Percentiles rank a stretch among this genome's conserved stretches.
phyloP scores from a whole-genome alignment of 2,329 filamentous ascomycete genomes.

The Lasiodiplodia sp. region DNA sequence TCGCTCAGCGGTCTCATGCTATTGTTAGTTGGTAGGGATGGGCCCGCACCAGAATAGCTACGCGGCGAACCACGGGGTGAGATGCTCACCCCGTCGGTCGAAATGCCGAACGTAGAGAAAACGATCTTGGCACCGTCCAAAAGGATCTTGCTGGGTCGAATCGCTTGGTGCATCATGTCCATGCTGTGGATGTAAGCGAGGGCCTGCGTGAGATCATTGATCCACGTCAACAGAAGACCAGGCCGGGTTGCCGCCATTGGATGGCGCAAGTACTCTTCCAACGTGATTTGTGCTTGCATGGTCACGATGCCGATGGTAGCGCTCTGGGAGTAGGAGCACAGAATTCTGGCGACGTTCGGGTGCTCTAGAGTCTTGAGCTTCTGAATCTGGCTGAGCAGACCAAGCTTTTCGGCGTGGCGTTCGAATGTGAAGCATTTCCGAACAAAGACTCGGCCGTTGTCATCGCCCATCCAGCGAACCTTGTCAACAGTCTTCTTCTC shows the following conservation, averaged over 20 bases:
- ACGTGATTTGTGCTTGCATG: conserved; percentile 42
- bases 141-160: conserved; percentile 50
- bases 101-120: conserved; percentile 48
- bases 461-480: conserved; percentile 44
- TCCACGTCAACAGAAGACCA: conserved; percentile 48
- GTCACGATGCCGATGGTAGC: conserved; percentile 47
- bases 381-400: conserved; percentile 46
- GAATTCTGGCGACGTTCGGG: conserved; percentile 47
- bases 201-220: conserved; percentile 49
- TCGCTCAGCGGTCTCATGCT: conserved; percentile 39
- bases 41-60: conserved; percentile 40
- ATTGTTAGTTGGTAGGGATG: conserved; percentile 33
- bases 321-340: conserved; percentile 49
- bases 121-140: conserved; percentile 45
- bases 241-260: conserved; percentile 43
- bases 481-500: conserved; percentile 43
- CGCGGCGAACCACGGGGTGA: conserved; percentile 30
- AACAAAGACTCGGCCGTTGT: conserved; percentile 44
- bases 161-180: conserved; percentile 46
- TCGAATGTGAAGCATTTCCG: conserved; percentile 48
- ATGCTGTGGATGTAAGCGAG: conserved; percentile 47
- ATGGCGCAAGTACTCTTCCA: conserved; percentile 48
- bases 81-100: conserved; percentile 9
- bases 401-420: conserved; percentile 45
- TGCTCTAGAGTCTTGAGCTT: conserved; percentile 49